Percentiles rank a stretch among this genome's conserved stretches.
These are phyloP conservation scores for Thymus mandschuricus DNA, from an alignment of 257 asterid species.

Conservation along the genomic window DNA sequence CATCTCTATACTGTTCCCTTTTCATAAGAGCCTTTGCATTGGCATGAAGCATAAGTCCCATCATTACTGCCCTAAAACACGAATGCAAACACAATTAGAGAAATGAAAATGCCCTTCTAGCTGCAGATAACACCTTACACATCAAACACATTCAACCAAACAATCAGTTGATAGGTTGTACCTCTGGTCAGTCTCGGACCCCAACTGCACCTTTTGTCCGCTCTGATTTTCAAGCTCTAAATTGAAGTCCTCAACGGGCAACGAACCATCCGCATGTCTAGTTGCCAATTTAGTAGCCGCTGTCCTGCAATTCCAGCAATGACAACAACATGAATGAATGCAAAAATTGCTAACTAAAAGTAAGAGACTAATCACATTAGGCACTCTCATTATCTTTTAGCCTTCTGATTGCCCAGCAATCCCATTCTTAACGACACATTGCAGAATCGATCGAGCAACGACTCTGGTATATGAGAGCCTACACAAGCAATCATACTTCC, in stretches of 20 bases:
- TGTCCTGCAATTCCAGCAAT: slow-evolving; percentile 48
- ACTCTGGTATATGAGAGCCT: neutral
- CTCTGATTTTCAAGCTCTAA: slow-evolving; percentile 95
- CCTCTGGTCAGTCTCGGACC: slow-evolving; percentile 94
- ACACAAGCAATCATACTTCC: slow-evolving; percentile 4
- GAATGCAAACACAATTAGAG: neutral
- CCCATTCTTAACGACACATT: slow-evolving; percentile 7
- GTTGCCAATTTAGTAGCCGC: slow-evolving; percentile 79
- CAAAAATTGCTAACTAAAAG: slow-evolving; percentile 13
- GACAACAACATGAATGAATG: slow-evolving; percentile 11
- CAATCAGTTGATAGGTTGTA: slow-evolving; percentile 30
- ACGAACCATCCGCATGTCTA: slow-evolving; percentile 84
- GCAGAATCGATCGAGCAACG: neutral
- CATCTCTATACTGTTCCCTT: slow-evolving; percentile 68
- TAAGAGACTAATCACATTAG: slow-evolving; percentile 4
- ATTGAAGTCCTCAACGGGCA: slow-evolving; percentile 90
- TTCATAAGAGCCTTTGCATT: slow-evolving; percentile 77
- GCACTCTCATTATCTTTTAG: slow-evolving; percentile 4
- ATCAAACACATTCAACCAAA: slow-evolving; percentile 12
- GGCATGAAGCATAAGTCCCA: slow-evolving; percentile 97
- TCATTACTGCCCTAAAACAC: slow-evolving; percentile 80
- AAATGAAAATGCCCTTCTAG: slow-evolving; percentile 7
- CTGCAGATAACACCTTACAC: slow-evolving; percentile 18
- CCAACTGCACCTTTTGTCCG: slow-evolving; percentile 81
- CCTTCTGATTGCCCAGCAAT: slow-evolving; percentile 8